Evolutionary conservation across 2,329 filamentous ascomycete genomes (phyloP).

Genomic region (Simplicillium aogashimaense): DNA sequence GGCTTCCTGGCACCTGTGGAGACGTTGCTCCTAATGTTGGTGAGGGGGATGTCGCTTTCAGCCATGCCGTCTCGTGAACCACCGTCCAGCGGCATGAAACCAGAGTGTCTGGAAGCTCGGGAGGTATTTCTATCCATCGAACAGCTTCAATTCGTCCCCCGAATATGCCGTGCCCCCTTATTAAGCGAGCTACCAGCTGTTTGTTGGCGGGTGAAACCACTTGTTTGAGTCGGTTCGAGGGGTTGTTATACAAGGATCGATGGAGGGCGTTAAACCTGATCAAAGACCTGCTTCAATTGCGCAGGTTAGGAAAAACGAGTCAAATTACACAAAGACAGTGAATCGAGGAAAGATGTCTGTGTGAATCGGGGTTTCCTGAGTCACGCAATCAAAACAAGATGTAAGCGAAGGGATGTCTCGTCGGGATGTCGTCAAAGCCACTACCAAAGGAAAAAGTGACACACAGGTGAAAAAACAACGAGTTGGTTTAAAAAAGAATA

Average conservation of each 20-base stretch:
- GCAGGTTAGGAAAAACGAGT: too few species aligned
- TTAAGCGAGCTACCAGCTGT: neutral
- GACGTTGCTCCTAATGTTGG: slow-evolving; percentile 42
- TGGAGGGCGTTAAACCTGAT: too few species aligned
- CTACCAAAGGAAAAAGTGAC: too few species aligned
- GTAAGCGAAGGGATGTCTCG: too few species aligned
- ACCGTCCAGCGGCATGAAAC: slow-evolving; percentile 34
- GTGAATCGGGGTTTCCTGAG: too few species aligned
- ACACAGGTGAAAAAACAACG: too few species aligned
- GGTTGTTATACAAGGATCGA: neutral
- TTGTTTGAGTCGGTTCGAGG: slow-evolving; percentile 9
- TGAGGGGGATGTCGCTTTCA: slow-evolving; percentile 40
- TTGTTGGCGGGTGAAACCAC: slow-evolving; percentile 3
- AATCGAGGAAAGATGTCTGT: too few species aligned
- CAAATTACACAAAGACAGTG: too few species aligned
- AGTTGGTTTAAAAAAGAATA: neutral
- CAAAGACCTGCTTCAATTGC: slow-evolving; percentile 2
- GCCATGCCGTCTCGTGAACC: slow-evolving; percentile 21
- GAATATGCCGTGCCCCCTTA: too few species aligned
- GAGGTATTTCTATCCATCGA: slow-evolving; percentile 14
- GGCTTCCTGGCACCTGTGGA: slow-evolving; percentile 43
- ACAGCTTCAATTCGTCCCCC: too few species aligned
- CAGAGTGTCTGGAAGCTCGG: slow-evolving; percentile 26
- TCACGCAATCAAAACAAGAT: too few species aligned
- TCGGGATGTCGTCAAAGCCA: too few species aligned